phyloP scores from a whole-genome alignment of 352 stramenopile species.

The Pythium plurisporium region DNA sequence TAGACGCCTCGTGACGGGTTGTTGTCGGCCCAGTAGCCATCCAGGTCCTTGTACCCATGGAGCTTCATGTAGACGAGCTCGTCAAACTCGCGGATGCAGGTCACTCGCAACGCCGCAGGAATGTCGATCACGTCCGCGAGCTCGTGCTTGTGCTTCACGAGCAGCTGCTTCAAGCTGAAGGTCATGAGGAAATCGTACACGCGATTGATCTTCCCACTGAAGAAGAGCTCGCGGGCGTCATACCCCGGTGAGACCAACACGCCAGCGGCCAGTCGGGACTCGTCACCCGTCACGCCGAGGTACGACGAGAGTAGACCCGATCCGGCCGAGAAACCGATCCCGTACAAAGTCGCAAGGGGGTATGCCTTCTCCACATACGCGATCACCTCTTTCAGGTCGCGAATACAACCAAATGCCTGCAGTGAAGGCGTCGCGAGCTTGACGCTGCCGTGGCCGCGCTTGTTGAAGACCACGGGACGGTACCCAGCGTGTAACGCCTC shows the following conservation, averaged over 20 bases:
- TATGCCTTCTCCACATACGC: conserved; percentile 39
- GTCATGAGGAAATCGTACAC: conserved; percentile 81
- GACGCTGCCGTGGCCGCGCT: conserved; percentile 67
- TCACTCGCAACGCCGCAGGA: conserved; percentile 35
- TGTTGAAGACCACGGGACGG: conserved; percentile 81
- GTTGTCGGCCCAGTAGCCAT: conserved; percentile 70
- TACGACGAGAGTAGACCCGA: conserved; percentile 71
- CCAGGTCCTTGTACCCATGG: conserved; percentile 61
- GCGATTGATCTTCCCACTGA: conserved; percentile 46
- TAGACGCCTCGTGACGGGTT: conserved; percentile 66
- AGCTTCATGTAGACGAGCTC: conserved; percentile 79
- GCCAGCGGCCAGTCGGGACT: conserved; percentile 44
- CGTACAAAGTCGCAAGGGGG: conserved; percentile 45
- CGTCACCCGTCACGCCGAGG: conserved; percentile 53
- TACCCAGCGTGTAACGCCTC: conserved; percentile 58
- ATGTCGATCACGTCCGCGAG: conserved; percentile 47
- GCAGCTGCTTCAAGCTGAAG: conserved; percentile 62
- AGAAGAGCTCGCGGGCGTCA: conserved; percentile 72
- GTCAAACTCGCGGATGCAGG: conserved; percentile 66
- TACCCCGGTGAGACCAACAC: conserved; percentile 78
- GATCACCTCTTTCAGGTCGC: conserved; percentile 57
- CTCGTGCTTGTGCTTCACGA: conserved; percentile 44
- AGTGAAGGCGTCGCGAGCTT: conserved; percentile 61
- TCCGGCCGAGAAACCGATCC: conserved; percentile 71
- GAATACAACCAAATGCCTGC: conserved; percentile 63